Evolutionary conservation across 148 eudicot genomes (phyloP), one percentile per base, ranked within the genome.

Genomic region (Pouteria glomerata): DNA sequence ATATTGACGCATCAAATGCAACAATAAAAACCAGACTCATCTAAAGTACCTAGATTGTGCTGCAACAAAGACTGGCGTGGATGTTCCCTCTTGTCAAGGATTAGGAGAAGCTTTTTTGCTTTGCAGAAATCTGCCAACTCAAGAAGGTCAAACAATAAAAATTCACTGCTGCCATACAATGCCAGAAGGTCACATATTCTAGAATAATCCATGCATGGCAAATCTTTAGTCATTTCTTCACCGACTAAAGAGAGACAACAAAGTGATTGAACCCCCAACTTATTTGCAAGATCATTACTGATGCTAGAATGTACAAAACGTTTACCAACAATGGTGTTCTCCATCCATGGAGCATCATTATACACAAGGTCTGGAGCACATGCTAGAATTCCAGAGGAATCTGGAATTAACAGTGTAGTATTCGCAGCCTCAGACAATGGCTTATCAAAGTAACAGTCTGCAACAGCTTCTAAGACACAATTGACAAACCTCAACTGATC

Each of bases 321-420:
- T 82, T 85, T 91, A 51, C 96, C 97, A 62, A 71, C 68, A 58
- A 87, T 64, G 29, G 84, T 74, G 63, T 77, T 88, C 52, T 88
- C 97, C 93, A 95, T 85, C 99, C 99, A 95, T 68, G 91, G 92
- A 58, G 99, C 97, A 85, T 95, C 99, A 83, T 95, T 91, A 77
- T 88, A 95, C 61, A 95, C 96, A 73, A 95, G 89, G 81, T 95
- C 87, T 65, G 80, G 82, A 45, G 92, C 81, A 81, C 71, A 64
- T 73, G 70, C 57, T 63, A 95, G 83, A 66, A 85, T 76, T 58
- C 96, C 89, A 72, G 81, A 82, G 82, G 82, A 85, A 79, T 95
- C 94, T 16, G 99, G 99, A 80, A 95, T 79, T 42, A 88, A 58
- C 24, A 89, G 66, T 53, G 84, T 82, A 63, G 71, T 72, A 80